phyloP scores from a whole-genome alignment of 2,329 filamentous ascomycete species.

The Monosporascus ibericus region DNA sequence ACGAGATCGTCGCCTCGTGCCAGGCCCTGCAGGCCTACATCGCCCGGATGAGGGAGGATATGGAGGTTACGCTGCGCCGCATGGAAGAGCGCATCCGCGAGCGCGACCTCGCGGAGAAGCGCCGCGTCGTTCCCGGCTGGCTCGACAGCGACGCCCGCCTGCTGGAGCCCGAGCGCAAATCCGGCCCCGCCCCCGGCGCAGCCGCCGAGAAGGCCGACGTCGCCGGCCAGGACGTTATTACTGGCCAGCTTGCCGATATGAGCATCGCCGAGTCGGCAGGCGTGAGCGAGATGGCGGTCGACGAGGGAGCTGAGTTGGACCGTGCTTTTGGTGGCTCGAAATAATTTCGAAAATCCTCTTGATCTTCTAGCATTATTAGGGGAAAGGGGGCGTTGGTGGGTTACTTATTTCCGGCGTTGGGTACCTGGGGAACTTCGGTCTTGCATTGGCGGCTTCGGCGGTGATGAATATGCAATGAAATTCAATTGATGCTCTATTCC shows the following conservation, averaged over 20 bases:
- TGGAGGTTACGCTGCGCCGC: conserved; percentile 57
- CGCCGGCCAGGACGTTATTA: conserved; percentile 45
- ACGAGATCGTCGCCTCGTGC: conserved; percentile 80
- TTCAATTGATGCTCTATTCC: no score
- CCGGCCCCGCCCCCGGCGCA: conserved; percentile 29
- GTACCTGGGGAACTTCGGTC: no score
- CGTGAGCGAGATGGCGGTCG: conserved; percentile 35
- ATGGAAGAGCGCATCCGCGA: conserved; percentile 63
- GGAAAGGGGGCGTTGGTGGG: no score
- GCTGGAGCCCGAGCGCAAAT: conserved; percentile 57
- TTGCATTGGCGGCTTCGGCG: no score
- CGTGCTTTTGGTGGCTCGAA: conserved; percentile 44
- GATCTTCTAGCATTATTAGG: no score
- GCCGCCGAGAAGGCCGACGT: conserved; percentile 21
- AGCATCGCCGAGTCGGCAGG: conserved; percentile 17
- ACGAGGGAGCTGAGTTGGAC: conserved; percentile 52
- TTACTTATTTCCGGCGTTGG: no score
- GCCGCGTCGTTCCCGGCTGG: conserved; percentile 74
- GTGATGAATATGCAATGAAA: no score
- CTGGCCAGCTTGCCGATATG: conserved; percentile 23
- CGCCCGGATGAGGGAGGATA: conserved; percentile 59
- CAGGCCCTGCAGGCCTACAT: conserved; percentile 72
- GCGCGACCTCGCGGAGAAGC: conserved; percentile 71
- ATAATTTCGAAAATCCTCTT: conserved; percentile 2
- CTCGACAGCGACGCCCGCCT: conserved; percentile 67